These are phyloP conservation scores for Endotrypanum monterogeii DNA, from an alignment of 208 protist genomes.

Conservation along the genomic window DNA sequence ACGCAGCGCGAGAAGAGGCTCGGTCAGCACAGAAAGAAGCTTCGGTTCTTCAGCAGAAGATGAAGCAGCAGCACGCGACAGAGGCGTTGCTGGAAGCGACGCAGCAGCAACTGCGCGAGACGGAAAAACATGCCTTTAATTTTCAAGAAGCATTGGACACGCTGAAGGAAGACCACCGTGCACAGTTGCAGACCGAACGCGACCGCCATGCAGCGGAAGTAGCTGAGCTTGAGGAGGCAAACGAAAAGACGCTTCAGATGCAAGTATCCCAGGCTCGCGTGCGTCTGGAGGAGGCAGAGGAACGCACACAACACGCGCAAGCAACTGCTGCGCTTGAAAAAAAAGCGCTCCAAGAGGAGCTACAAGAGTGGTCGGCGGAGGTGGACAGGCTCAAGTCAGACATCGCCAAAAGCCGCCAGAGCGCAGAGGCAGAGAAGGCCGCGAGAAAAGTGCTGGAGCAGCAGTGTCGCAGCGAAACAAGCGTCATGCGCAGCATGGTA, in stretches of 20 bases:
- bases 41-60: slow-evolving; percentile 9
- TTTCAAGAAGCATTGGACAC: slow-evolving; percentile 19
- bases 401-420: not conserved
- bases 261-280: not conserved
- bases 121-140: slow-evolving; percentile 29
- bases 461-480: slow-evolving; percentile 18
- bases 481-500: slow-evolving; percentile 18
- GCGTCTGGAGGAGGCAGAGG: slow-evolving; percentile 12
- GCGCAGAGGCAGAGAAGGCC: slow-evolving; percentile 13
- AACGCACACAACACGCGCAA: slow-evolving; percentile 3
- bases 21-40: slow-evolving; percentile 29
- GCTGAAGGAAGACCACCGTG: slow-evolving; percentile 15
- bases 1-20: slow-evolving; percentile 19
- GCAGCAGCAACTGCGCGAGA: slow-evolving; percentile 27
- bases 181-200: slow-evolving; percentile 7
- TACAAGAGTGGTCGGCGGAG: slow-evolving; percentile 25
- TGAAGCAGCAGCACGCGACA: slow-evolving; percentile 6
- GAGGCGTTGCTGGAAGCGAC: slow-evolving; percentile 22
- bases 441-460: slow-evolving; percentile 22
- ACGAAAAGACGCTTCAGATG: slow-evolving; percentile 3
- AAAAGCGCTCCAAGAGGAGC: slow-evolving; percentile 17
- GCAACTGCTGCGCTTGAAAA: slow-evolving; percentile 26
- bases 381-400: slow-evolving; percentile 23
- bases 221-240: slow-evolving; percentile 10
- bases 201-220: slow-evolving; percentile 14